Percentiles rank a stretch among this genome's conserved stretches.
Conservation (phyloP, 2,329 filamentous ascomycete genomes). For the Paecilomyces sp. region DNA sequence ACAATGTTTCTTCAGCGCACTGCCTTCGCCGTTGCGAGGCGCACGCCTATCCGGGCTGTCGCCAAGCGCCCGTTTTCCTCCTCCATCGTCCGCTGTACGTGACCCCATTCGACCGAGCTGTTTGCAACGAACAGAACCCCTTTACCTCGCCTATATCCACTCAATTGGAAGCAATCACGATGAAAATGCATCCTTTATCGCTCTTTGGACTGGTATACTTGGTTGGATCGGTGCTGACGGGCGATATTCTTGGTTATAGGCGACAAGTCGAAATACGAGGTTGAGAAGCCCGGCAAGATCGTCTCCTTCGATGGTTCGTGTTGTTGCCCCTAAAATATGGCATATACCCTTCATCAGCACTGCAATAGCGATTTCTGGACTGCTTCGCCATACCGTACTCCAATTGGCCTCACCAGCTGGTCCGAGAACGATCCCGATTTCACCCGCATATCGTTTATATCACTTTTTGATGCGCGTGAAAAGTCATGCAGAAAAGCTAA, state of each 20-base stretch:
- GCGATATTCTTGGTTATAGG: conserved; percentile 14
- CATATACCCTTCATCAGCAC: conserved; percentile 8
- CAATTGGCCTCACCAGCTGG: not conserved
- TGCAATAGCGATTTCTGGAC: not conserved
- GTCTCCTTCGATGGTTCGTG: conserved; percentile 39
- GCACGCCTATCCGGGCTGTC: conserved; percentile 35
- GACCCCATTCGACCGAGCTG: conserved; percentile 17
- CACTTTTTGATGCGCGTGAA: not conserved
- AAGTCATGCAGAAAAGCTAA: conserved; percentile 15
- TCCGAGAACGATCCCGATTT: conserved; percentile 4
- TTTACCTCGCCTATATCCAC: conserved; percentile 6
- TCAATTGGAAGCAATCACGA: conserved; percentile 13
- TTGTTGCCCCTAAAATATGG: conserved; percentile 2
- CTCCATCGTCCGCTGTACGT: conserved; percentile 40
- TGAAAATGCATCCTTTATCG: not conserved
- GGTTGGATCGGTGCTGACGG: conserved; percentile 15
- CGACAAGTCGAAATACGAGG: conserved; percentile 32
- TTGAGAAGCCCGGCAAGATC: conserved; percentile 36
- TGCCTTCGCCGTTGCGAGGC: conserved; percentile 39
- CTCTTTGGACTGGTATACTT: conserved; percentile 1
- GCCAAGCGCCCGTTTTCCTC: conserved; percentile 40
- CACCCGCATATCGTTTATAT: conserved; percentile 6
- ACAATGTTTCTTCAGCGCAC: conserved; percentile 43
- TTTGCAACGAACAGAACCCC: conserved; percentile 7
- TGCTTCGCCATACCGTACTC: conserved; percentile 3